Evolutionary conservation across 2,329 filamentous ascomycete genomes (phyloP).

Genomic region (Botrytis deweyae): DNA sequence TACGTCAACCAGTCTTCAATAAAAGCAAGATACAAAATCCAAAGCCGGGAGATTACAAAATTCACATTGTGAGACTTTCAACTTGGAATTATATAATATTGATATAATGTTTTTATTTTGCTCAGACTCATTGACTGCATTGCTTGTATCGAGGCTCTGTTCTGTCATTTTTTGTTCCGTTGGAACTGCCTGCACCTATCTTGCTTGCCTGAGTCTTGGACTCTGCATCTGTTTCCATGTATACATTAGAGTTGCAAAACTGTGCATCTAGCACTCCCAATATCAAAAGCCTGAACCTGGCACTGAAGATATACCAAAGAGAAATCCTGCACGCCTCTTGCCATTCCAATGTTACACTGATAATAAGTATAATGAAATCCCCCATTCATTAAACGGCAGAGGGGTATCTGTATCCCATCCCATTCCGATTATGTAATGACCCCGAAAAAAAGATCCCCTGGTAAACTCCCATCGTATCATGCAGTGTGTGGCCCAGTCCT

Average conservation of each 20-base stretch:
- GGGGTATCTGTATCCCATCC: conserved; percentile 12
- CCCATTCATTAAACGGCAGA: conserved; percentile 5
- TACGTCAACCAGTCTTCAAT: background rate
- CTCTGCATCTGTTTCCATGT: background rate
- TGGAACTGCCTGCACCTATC: background rate
- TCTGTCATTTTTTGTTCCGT: background rate
- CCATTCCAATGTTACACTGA: conserved; percentile 14
- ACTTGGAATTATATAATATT: background rate
- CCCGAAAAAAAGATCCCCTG: background rate
- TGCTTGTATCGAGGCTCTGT: background rate
- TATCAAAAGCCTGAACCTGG: background rate
- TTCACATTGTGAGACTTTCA: background rate
- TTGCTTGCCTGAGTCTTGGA: background rate
- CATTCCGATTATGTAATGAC: conserved; percentile 11
- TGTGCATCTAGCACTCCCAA: conserved; percentile 2
- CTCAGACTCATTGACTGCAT: background rate
- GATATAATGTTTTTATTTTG: background rate
- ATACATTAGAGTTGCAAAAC: background rate
- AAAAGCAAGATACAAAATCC: background rate
- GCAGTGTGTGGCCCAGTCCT: background rate
- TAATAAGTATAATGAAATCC: background rate
- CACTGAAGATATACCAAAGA: background rate
- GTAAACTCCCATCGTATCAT: conserved; percentile 12
- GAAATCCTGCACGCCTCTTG: conserved; percentile 11
- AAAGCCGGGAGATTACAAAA: no score